Percentiles rank a stretch among this genome's conserved stretches.
phyloP scores from a whole-genome alignment of 2,329 filamentous ascomycete species.

The Claviceps pazoutovae region DNA sequence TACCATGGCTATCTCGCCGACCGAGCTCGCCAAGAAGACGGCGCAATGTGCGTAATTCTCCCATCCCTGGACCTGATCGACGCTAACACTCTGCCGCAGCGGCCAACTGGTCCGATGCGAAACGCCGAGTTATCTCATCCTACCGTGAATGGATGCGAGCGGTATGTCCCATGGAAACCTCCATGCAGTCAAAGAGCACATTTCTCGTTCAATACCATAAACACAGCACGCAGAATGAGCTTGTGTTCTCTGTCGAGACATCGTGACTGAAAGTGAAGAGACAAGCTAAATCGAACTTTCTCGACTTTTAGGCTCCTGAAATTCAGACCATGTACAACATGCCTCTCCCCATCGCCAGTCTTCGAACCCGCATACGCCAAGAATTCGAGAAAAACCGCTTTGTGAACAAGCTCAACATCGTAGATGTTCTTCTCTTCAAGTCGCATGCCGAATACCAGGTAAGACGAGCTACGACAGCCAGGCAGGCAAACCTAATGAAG shows the following conservation, averaged over 20 bases:
- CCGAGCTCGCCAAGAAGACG: constrained; percentile 74
- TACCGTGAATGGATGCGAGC: constrained; percentile 95
- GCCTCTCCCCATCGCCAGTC: constrained; percentile 70
- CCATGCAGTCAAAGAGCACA: not conserved
- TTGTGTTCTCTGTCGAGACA: not conserved
- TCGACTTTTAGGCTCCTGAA: constrained; percentile 61
- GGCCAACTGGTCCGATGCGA: constrained; percentile 78
- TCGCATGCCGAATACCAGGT: constrained; percentile 94
- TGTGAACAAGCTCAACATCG: constrained; percentile 73
- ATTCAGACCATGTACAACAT: constrained; percentile 96
- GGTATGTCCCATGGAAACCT: constrained; percentile 44
- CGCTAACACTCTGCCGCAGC: constrained; percentile 42
- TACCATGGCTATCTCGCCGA: constrained; percentile 80
- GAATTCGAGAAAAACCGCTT: constrained; percentile 95
- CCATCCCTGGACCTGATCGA: not conserved
- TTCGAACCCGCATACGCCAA: constrained; percentile 88
- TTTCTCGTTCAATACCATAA: not conserved
- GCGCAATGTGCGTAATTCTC: constrained; percentile 51
- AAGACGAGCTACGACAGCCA: constrained; percentile 21
- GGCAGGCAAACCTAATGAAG: not conserved
- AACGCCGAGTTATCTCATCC: constrained; percentile 68
- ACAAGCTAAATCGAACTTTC: constrained; percentile 2
- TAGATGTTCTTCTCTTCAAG: constrained; percentile 83
- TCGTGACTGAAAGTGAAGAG: not conserved
- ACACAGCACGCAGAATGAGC: not conserved